phyloP scores from a whole-genome alignment of 2,329 filamentous ascomycete species.

The Pseudopyricularia cyperi region DNA sequence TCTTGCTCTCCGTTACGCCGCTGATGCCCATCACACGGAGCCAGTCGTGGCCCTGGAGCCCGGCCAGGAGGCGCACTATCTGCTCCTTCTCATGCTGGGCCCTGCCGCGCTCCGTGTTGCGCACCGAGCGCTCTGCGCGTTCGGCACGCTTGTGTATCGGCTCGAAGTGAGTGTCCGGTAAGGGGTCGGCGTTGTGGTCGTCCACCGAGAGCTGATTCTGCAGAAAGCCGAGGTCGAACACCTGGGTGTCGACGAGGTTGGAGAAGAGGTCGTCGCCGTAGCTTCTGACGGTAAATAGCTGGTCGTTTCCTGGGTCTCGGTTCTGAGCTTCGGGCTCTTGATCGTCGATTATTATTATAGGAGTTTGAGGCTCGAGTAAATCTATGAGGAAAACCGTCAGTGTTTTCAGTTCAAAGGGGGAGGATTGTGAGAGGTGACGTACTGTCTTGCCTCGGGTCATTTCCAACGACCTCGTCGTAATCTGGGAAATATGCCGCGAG shows the following conservation, averaged over 20 bases:
- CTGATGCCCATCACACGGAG: constrained; percentile 82
- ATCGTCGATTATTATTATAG: constrained; percentile 3
- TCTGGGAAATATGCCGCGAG: constrained; percentile 83
- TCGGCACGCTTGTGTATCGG: constrained; percentile 45
- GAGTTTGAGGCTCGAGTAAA: constrained; percentile 15
- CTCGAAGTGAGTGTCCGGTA: constrained; percentile 42
- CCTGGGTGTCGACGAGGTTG: constrained; percentile 42
- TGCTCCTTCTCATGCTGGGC: constrained; percentile 56
- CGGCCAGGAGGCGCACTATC: constrained; percentile 57
- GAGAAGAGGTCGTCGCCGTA: constrained; percentile 44
- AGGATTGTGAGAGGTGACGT: constrained; percentile 25
- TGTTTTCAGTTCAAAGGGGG: not conserved
- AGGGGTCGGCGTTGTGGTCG: constrained; percentile 31
- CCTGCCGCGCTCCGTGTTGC: constrained; percentile 50
- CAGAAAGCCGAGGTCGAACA: constrained; percentile 41
- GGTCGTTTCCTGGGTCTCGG: not conserved
- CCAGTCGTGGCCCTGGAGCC: constrained; percentile 86
- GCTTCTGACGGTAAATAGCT: constrained; percentile 25
- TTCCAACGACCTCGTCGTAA: constrained; percentile 87
- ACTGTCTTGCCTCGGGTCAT: constrained; percentile 69
- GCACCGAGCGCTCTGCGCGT: constrained; percentile 46
- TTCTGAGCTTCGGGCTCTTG: not conserved
- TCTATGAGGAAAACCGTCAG: not conserved
- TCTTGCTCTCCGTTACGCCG: constrained; percentile 70
- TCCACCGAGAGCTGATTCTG: constrained; percentile 31